Conservation (phyloP, 768 basidiomycete species). For the Trametes punicea region DNA sequence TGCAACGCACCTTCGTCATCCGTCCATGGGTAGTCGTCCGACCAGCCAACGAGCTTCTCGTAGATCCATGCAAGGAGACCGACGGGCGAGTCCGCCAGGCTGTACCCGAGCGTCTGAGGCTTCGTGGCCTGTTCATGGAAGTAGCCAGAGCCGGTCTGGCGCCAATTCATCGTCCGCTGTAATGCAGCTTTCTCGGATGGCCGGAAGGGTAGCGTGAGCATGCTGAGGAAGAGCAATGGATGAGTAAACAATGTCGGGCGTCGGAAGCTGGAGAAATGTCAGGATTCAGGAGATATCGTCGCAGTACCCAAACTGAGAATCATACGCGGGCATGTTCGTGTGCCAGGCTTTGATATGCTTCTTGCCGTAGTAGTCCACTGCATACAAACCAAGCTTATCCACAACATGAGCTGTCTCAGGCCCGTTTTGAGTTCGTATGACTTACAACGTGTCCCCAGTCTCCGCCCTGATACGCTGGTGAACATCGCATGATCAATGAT, state of each 20-base stretch:
- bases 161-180: slow-evolving; percentile 31
- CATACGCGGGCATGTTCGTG: slow-evolving; percentile 32
- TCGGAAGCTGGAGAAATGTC: not conserved
- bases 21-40: slow-evolving; percentile 50
- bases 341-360: slow-evolving; percentile 35
- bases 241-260: slow-evolving; percentile 25
- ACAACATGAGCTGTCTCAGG: not conserved
- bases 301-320: too few relatives aligned
- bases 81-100: slow-evolving; percentile 51
- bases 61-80: slow-evolving; percentile 38
- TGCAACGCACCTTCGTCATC: slow-evolving; percentile 49
- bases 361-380: slow-evolving; percentile 27
- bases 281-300: too few relatives aligned
- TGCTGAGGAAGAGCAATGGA: slow-evolving; percentile 31
- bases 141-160: slow-evolving; percentile 37
- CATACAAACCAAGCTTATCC: slow-evolving; percentile 27
- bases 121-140: slow-evolving; percentile 33
- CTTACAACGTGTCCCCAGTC: slow-evolving; percentile 43
- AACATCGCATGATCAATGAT: not conserved
- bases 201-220: slow-evolving; percentile 32
- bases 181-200: slow-evolving; percentile 35
- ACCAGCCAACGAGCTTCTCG: slow-evolving; percentile 29
- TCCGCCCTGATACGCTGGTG: slow-evolving; percentile 43
- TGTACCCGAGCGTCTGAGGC: slow-evolving; percentile 41
- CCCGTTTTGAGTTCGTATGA: not conserved